Conservation (phyloP, 2,329 filamentous ascomycete species). For the Fusarium sp. region DNA sequence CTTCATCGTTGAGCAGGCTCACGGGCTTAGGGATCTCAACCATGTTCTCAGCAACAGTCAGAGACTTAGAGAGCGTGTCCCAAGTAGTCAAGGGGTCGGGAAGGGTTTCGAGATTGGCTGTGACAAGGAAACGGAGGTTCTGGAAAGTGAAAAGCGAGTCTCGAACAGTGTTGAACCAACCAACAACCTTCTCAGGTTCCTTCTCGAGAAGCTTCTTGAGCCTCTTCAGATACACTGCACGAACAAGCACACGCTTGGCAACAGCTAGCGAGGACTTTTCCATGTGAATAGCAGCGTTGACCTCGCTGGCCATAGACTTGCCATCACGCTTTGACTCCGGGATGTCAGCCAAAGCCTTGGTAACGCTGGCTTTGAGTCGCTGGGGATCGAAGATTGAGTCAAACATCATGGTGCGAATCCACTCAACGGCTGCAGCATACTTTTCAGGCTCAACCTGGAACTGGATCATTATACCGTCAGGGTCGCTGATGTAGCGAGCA, state of each 20-base stretch:
- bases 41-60: conserved; percentile 60
- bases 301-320: conserved; percentile 70
- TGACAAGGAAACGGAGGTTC: conserved; percentile 87
- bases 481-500: conserved; percentile 76
- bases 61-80: conserved; percentile 62
- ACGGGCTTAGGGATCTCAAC: conserved; percentile 76
- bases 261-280: conserved; percentile 79
- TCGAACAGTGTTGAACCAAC: conserved; percentile 81
- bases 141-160: conserved; percentile 80
- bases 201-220: conserved; percentile 82
- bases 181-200: conserved; percentile 79
- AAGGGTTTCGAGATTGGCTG: conserved; percentile 81
- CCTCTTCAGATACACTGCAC: conserved; percentile 86
- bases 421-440: conserved; percentile 82
- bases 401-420: conserved; percentile 88
- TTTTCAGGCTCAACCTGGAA: conserved; percentile 91
- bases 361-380: conserved; percentile 71
- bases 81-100: conserved; percentile 81
- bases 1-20: conserved; percentile 79
- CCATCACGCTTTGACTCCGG: conserved; percentile 93
- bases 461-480: conserved; percentile 82
- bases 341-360: conserved; percentile 89
- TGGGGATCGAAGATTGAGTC: conserved; percentile 85
- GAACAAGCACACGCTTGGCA: conserved; percentile 84
- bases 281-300: conserved; percentile 83